Conservation (phyloP, 1,284 basidiomycete genomes). For the Ganoderma lucidum region DNA sequence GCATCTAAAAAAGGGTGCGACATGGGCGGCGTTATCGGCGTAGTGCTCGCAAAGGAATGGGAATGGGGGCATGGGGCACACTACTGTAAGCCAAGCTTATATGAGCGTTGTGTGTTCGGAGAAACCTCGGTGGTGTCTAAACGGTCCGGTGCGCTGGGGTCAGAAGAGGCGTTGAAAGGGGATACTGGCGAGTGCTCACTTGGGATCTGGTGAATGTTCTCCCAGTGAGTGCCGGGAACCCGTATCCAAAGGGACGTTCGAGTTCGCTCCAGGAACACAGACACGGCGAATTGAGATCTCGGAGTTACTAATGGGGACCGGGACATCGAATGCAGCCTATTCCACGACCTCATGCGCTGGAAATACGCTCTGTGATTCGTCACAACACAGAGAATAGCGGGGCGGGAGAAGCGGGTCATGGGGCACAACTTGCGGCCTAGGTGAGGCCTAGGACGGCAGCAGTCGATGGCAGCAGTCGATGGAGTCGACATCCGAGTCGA, state of each 20-base stretch:
- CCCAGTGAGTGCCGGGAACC: neutral
- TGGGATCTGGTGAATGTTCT: neutral
- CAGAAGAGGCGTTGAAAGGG: neutral
- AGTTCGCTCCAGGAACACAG: neutral
- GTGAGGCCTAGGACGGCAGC: neutral
- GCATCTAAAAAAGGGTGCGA: constrained; percentile 60
- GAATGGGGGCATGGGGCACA: neutral
- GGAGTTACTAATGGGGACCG: no score
- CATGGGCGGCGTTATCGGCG: constrained; percentile 31
- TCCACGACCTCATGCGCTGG: neutral
- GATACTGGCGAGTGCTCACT: neutral
- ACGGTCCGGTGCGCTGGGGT: neutral
- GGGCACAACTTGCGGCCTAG: neutral
- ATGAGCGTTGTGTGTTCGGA: constrained; percentile 27
- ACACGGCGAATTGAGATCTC: constrained; percentile 6
- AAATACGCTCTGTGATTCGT: neutral
- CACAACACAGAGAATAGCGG: no score
- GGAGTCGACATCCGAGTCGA: no score
- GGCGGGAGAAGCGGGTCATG: neutral
- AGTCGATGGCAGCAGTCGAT: no score
- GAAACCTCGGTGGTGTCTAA: constrained; percentile 35
- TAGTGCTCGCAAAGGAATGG: neutral
- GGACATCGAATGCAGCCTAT: neutral
- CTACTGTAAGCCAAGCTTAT: constrained; percentile 7
- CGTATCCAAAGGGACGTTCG: neutral